Conservation (phyloP, 257 asterid genomes). For the Solanum infundibuliforme region DNA sequence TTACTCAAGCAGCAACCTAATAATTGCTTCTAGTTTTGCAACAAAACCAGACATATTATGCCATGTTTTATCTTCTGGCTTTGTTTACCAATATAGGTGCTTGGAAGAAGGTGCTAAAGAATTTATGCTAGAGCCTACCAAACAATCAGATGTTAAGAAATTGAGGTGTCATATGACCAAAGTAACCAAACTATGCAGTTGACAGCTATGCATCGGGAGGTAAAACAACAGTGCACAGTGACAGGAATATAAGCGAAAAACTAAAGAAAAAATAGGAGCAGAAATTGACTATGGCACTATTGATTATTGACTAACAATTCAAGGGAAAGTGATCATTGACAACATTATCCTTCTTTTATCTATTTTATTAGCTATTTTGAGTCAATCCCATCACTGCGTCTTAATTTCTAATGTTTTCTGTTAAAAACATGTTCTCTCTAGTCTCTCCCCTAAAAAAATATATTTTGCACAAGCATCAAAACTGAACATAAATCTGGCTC, state of each 20-base stretch:
- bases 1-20: not conserved
- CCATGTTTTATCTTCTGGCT: not conserved
- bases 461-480: not conserved
- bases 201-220: conserved; percentile 10
- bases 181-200: conserved; percentile 9
- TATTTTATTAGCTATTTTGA: not conserved
- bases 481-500: not conserved
- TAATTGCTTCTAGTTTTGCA: not conserved
- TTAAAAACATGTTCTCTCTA: not conserved
- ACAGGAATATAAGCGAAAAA: not conserved
- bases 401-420: not conserved
- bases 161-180: conserved; percentile 17
- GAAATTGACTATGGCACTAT: not conserved
- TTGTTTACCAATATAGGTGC: conserved; percentile 14
- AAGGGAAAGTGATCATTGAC: not conserved
- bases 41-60: not conserved
- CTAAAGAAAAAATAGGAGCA: not conserved
- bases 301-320: not conserved
- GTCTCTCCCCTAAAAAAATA: not conserved
- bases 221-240: not conserved
- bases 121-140: conserved; percentile 29
- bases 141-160: conserved; percentile 29
- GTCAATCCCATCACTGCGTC: not conserved
- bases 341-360: not conserved
- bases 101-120: conserved; percentile 30